Base-by-base conservation (phyloP, 225 moss, liverwort and hornwort genomes). In the Asterella californica region DNA sequence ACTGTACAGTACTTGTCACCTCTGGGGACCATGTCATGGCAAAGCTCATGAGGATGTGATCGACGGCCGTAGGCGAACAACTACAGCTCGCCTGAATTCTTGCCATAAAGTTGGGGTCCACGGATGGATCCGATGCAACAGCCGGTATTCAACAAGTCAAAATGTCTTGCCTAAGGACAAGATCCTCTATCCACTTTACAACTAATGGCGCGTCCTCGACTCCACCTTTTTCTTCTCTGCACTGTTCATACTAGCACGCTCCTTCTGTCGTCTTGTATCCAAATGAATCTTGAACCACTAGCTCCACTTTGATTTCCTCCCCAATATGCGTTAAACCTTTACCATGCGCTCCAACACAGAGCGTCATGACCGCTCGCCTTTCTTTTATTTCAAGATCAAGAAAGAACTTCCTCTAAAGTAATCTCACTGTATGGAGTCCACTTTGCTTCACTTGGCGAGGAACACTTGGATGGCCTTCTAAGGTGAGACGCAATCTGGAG, bases 131-230 rank as follows among this genome's bases (percentile, higher is more conserved):
- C 42, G 69, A 70, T 42, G 69, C 69, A 24, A 42, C 2, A 17
- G 24, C 69, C 42, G 69, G 42, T 45, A 18, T 38, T 37, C 22
- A 38, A 38, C 69, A 22, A 70, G 69, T 70, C 69, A 30, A 37
- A 62, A 27, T 65, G 29, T 30, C 65, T 65, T 65, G 18, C 34
- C 24, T 24, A 22, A 42, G 38, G 69, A 36, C 69, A 70, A 38
- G 69, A 70, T 70, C 38, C 69, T 70, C 42, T 70, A 70, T 70
- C 69, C 69, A 70, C 69, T 70, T 70, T 42, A 42, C 69, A 38
- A 70, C 69, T 70, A 45, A 42, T 38, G 42, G 21, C 3, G 38
- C 32, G 15, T 68, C 68, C 38, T 21, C 30, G 22, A 9, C 37
- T 42, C 0, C 69, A 5, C 22, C 42, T 30, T 38, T 33, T 70